These are phyloP conservation scores for Phalaenopsis aphrodite DNA, from an alignment of 106 monocot species.

Conservation along the genomic window DNA sequence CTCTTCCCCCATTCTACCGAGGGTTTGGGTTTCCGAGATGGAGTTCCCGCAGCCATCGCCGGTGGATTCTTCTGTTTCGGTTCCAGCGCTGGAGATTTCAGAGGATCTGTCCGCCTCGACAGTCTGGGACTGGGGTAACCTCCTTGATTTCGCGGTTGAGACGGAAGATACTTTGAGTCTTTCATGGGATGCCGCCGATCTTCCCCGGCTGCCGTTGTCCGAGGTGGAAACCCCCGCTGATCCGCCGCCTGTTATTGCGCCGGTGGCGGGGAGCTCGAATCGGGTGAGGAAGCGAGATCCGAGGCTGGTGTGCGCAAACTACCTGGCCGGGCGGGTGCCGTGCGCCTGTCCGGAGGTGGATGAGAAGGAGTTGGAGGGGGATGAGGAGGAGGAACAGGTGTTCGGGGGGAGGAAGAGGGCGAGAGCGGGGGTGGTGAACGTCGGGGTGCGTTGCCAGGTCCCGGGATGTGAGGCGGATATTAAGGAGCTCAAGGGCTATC, in stretches of 20 bases:
- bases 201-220: not conserved
- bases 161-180: slow-evolving; percentile 30
- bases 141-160: slow-evolving; percentile 57
- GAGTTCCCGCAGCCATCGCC: slow-evolving; percentile 6
- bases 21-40: slow-evolving; percentile 5
- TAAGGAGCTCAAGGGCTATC: slow-evolving; percentile 86
- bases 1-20: not conserved
- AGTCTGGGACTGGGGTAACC: slow-evolving; percentile 53
- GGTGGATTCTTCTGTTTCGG: no score
- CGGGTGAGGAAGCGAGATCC: slow-evolving; percentile 77
- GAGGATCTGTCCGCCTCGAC: slow-evolving; percentile 10
- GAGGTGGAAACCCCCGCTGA: not conserved
- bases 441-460: slow-evolving; percentile 64
- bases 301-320: slow-evolving; percentile 74
- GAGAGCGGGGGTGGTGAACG: slow-evolving; percentile 15
- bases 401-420: slow-evolving; percentile 39
- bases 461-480: slow-evolving; percentile 80
- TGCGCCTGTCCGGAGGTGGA: slow-evolving; percentile 91
- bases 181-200: slow-evolving; percentile 18
- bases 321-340: slow-evolving; percentile 62
- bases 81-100: not conserved
- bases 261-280: slow-evolving; percentile 1
- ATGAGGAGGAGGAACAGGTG: slow-evolving; percentile 33
- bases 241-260: not conserved
- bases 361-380: slow-evolving; percentile 35